Base-by-base conservation (phyloP, 768 basidiomycete genomes). In the Boletus coccyginus region DNA sequence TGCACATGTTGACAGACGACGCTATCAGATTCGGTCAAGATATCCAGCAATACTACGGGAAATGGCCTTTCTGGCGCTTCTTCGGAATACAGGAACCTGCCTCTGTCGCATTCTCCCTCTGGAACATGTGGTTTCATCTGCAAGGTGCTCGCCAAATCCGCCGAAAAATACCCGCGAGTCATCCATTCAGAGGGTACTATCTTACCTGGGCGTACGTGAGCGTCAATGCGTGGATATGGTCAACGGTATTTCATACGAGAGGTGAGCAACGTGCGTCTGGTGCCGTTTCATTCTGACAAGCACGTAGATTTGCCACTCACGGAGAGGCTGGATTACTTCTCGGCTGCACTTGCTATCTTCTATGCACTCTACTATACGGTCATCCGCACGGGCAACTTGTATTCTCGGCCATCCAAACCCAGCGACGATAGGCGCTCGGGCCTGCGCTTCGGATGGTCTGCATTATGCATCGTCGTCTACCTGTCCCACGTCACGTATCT, bases 11-110 rank as follows among this genome's bases (percentile, higher is more conserved):
- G 38, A 93, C 91, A 6, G 80, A 84, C 58, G 65, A 73, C 9
- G 82, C 84, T 35, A 60, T 81, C n/a, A 50, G 61, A 33, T 62
- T 56, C 7, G 81, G 82, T 0, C 62, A 65, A 40, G 61, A 55
- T 3, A 73, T 90, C 1, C 82, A 90, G 43, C 94, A 97, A 62
- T 95, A 90, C 70, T 83, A 93, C 64, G 97, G 96, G 16, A 98
- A 98, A 76, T 98, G 96, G 96, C 92, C 95, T 0, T 98, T 99
- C 70, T 89, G 86, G 83, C 81, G 95, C 32, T 75, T 90, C 21
- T 74, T 77, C n/a, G 92, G 94, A 32, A 88, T 93, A 71, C 96
- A 98, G 67, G 96, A 99, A 72, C 95, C 96, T 7, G 88, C 94
- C 9, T 91, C 92, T 3, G 94, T 97, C 55, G 72, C 83, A 36